phyloP scores from a whole-genome alignment of 306 rosid genomes.

The Corylus americana region DNA sequence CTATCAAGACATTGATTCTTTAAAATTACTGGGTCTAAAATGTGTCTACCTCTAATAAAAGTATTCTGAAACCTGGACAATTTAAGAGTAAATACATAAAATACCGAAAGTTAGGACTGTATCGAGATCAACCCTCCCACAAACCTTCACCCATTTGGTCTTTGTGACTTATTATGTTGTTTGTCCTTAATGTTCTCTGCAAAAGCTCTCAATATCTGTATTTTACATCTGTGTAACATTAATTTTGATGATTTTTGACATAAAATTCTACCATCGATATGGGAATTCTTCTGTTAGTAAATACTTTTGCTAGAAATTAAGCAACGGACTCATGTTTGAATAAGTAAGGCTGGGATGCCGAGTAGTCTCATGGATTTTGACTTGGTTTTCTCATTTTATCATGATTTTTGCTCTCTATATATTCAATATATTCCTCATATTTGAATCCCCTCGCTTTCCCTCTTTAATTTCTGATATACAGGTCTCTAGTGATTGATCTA shows the following conservation, averaged over 20 bases:
- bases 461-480: neutral
- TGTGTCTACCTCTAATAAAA: no score
- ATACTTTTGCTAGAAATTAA: no score
- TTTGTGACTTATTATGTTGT: neutral
- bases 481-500: neutral
- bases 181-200: neutral
- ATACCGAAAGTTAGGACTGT: neutral
- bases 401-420: neutral
- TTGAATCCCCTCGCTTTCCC: neutral
- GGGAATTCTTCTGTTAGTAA: no score
- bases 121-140: neutral
- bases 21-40: no score
- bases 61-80: neutral
- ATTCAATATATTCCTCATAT: neutral
- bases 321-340: neutral
- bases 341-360: neutral
- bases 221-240: neutral
- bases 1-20: no score
- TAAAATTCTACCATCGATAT: no score
- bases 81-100: neutral
- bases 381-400: neutral
- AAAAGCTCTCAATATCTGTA: neutral
- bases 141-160: neutral
- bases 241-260: neutral
- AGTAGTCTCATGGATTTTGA: neutral